Percentiles rank a stretch among this genome's conserved stretches.
These are phyloP conservation scores for Cyberlindnera petersonii DNA, from an alignment of 805 yeast species.

Conservation along the genomic window DNA sequence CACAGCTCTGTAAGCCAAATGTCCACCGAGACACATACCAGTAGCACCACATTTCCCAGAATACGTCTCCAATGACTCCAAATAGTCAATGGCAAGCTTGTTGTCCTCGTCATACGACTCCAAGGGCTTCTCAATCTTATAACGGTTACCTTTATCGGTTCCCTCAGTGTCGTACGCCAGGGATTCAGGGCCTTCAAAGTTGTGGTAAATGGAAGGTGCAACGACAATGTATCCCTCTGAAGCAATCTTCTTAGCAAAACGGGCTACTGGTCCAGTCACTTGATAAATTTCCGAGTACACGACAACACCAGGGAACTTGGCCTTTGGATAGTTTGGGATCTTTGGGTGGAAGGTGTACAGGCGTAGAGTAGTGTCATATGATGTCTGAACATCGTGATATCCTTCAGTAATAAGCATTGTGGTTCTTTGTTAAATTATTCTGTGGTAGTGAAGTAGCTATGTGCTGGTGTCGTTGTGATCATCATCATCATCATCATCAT, in stretches of 20 bases:
- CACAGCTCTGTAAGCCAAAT: constrained; percentile 69
- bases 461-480: no score
- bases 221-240: constrained; percentile 75
- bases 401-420: constrained; percentile 66
- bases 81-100: constrained; percentile 57
- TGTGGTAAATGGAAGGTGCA: constrained; percentile 79
- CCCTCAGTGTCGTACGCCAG: constrained; percentile 68
- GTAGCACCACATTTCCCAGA: constrained; percentile 75
- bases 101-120: constrained; percentile 76
- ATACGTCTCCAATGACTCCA: constrained; percentile 54
- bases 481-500: no score
- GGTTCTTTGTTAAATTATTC: not conserved
- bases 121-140: constrained; percentile 62
- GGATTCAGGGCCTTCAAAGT: constrained; percentile 60
- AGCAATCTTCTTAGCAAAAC: constrained; percentile 76
- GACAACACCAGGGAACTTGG: constrained; percentile 76
- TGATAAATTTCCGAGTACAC: constrained; percentile 81
- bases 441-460: no score
- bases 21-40: constrained; percentile 88
- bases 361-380: constrained; percentile 64
- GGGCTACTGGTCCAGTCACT: constrained; percentile 75
- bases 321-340: constrained; percentile 69
- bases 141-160: constrained; percentile 68
- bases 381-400: constrained; percentile 59
- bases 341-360: constrained; percentile 64